Percentiles rank a stretch among this genome's conserved stretches.
Evolutionary conservation across 176 grass and related monocot genomes (phyloP).

Genomic region (Triticum dicoccoides): DNA sequence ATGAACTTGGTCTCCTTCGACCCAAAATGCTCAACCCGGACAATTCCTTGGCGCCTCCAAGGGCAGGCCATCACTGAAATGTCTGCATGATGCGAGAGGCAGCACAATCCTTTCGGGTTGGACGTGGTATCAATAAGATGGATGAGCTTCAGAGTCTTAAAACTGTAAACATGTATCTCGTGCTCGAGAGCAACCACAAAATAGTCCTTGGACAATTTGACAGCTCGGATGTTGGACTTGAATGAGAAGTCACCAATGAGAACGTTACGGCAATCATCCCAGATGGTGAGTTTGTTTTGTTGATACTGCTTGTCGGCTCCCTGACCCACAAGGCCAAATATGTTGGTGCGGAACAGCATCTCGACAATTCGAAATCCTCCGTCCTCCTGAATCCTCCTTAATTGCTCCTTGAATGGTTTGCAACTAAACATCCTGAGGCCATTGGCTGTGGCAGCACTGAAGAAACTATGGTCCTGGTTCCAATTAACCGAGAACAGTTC

Average conservation of each 20-base stretch:
- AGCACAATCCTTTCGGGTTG: slow-evolving; percentile 63
- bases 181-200: slow-evolving; percentile 57
- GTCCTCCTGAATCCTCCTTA: slow-evolving; percentile 46
- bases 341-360: slow-evolving; percentile 55
- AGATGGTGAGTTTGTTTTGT: slow-evolving; percentile 30
- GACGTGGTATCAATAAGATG: slow-evolving; percentile 41
- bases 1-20: slow-evolving; percentile 42
- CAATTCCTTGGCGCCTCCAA: slow-evolving; percentile 36
- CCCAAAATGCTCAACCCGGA: slow-evolving; percentile 47
- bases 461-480: slow-evolving; percentile 66
- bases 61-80: slow-evolving; percentile 56
- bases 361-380: slow-evolving; percentile 57
- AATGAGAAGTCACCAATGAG: slow-evolving; percentile 36
- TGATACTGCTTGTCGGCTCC: slow-evolving; percentile 37
- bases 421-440: slow-evolving; percentile 60
- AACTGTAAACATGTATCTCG: slow-evolving; percentile 45
- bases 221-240: slow-evolving; percentile 39
- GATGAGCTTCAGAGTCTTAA: slow-evolving; percentile 31
- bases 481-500: slow-evolving; percentile 51
- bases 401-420: slow-evolving; percentile 43
- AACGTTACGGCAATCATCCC: slow-evolving; percentile 32
- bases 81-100: slow-evolving; percentile 48
- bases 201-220: slow-evolving; percentile 37
- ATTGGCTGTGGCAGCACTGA: slow-evolving; percentile 57
- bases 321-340: slow-evolving; percentile 42